Percentiles rank a stretch among this genome's conserved stretches.
Conservation (phyloP, 2,329 filamentous ascomycete species). For the Myriosclerotinia curreyana region DNA sequence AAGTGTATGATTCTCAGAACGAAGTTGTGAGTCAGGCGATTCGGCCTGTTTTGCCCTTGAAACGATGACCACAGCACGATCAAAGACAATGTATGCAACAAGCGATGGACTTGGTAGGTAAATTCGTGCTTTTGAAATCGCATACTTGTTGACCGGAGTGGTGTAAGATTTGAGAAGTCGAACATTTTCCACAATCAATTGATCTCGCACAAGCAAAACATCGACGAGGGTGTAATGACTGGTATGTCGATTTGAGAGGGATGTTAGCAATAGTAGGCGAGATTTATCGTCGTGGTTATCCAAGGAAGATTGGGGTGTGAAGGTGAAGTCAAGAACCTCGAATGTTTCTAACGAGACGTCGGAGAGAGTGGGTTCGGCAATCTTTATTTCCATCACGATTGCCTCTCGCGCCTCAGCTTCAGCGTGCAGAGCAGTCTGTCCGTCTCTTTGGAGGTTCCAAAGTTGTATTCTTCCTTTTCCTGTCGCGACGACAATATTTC, state of each 20-base stretch:
- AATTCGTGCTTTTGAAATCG: slow-evolving; percentile 57
- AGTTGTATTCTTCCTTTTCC: slow-evolving; percentile 73
- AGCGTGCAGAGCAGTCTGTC: slow-evolving; percentile 70
- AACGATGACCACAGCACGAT: slow-evolving; percentile 71
- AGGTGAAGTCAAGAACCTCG: slow-evolving; percentile 76
- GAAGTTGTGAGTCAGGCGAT: slow-evolving; percentile 72
- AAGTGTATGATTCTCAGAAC: slow-evolving; percentile 61
- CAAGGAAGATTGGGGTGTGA: slow-evolving; percentile 53
- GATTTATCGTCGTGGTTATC: slow-evolving; percentile 52
- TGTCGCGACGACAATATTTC: slow-evolving; percentile 78
- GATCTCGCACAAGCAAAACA: slow-evolving; percentile 55
- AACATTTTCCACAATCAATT: slow-evolving; percentile 59
- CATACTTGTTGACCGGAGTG: slow-evolving; percentile 45
- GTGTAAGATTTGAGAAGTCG: slow-evolving; percentile 66
- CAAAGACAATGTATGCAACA: slow-evolving; percentile 79
- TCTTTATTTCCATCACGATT: slow-evolving; percentile 60
- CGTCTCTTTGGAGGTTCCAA: slow-evolving; percentile 87
- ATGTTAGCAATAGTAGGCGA: slow-evolving; percentile 60
- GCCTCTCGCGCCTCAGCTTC: slow-evolving; percentile 68
- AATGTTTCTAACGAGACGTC: slow-evolving; percentile 57
- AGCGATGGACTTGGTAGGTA: slow-evolving; percentile 76
- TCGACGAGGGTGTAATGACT: slow-evolving; percentile 75
- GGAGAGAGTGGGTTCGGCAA: slow-evolving; percentile 49
- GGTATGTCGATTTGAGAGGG: slow-evolving; percentile 50
- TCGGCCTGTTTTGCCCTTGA: slow-evolving; percentile 67